Evolutionary conservation across 306 rosid genomes (phyloP).

Genomic region (Lablab purpureus): DNA sequence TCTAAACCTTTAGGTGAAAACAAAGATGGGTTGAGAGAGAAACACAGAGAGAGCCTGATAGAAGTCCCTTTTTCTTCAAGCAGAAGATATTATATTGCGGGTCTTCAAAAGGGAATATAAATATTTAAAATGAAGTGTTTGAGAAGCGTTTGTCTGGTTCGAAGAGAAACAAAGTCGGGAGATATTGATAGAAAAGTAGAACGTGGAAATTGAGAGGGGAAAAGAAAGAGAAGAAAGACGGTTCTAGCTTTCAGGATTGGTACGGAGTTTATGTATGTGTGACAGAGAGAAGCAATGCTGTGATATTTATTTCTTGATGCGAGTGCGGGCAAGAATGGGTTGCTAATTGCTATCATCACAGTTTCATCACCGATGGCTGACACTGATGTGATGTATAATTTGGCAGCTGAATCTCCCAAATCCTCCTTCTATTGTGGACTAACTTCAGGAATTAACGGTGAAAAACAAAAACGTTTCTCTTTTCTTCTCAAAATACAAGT

Average conservation of each 20-base stretch:
- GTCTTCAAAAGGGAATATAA: slow-evolving; percentile 31
- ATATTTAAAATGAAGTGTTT: neutral
- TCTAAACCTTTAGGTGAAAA: slow-evolving; percentile 27
- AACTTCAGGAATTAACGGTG: neutral
- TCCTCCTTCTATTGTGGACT: neutral
- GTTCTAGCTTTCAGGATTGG: slow-evolving; percentile 8
- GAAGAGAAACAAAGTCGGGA: slow-evolving; percentile 29
- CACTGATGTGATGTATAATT: neutral
- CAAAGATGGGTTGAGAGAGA: slow-evolving; percentile 43
- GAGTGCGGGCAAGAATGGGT: neutral
- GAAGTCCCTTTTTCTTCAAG: slow-evolving; percentile 52
- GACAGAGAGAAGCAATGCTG: neutral
- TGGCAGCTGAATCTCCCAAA: neutral
- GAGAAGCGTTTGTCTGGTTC: slow-evolving; percentile 39
- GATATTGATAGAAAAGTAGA: slow-evolving; percentile 37
- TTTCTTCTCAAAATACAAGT: neutral
- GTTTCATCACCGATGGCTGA: slow-evolving; percentile 6
- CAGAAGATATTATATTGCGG: slow-evolving; percentile 31
- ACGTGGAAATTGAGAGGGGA: neutral
- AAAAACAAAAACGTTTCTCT: neutral
- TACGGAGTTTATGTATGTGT: neutral
- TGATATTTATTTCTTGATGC: slow-evolving; percentile 9
- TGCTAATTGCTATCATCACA: slow-evolving; percentile 24
- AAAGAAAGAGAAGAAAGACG: slow-evolving; percentile 28
- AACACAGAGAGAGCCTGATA: neutral